Percentiles rank a stretch among this genome's conserved stretches.
phyloP scores from a whole-genome alignment of 2,329 filamentous ascomycete species.

The Ophiostoma australiae region DNA sequence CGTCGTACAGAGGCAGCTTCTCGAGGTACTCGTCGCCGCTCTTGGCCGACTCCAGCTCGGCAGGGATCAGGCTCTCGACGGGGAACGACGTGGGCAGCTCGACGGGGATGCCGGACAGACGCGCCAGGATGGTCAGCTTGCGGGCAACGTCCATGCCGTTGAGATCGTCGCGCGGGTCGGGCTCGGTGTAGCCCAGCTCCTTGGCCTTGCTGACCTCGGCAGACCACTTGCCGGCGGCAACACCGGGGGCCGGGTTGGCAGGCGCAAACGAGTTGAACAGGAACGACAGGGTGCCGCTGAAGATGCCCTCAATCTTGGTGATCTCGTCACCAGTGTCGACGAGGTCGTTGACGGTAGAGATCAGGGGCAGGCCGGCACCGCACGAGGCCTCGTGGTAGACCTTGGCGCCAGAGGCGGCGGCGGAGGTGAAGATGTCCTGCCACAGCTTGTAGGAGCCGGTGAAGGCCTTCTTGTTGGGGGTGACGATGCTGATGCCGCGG shows the following conservation, averaged over 20 bases:
- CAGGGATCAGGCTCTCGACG: conserved; percentile 87
- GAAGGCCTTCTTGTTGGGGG: conserved; percentile 98
- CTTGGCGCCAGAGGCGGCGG: conserved; percentile 66
- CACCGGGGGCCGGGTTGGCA: conserved; percentile 65
- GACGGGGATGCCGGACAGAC: conserved; percentile 75
- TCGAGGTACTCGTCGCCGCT: conserved; percentile 83
- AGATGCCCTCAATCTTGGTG: conserved; percentile 90
- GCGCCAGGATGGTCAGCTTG: conserved; percentile 90
- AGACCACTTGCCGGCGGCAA: conserved; percentile 76
- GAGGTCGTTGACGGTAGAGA: conserved; percentile 91
- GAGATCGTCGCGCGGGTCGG: conserved; percentile 78
- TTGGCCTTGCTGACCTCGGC: conserved; percentile 90
- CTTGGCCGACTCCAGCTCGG: conserved; percentile 69
- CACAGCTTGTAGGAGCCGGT: conserved; percentile 75
- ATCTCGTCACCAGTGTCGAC: conserved; percentile 89
- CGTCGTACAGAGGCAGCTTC: conserved; percentile 74
- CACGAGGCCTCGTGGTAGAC: conserved; percentile 95
- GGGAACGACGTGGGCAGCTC: conserved; percentile 84
- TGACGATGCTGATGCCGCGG: conserved; percentile 83
- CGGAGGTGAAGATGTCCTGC: conserved; percentile 77
- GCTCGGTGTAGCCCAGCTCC: conserved; percentile 86
- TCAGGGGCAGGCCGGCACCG: conserved; percentile 85
- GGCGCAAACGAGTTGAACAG: conserved; percentile 97
- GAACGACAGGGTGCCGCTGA: conserved; percentile 96
- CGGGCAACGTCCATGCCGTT: conserved; percentile 89